Percentiles rank a stretch among this genome's conserved stretches.
phyloP scores from a whole-genome alignment of 1,284 basidiomycete genomes.

The Rhodotorula glutinis region DNA sequence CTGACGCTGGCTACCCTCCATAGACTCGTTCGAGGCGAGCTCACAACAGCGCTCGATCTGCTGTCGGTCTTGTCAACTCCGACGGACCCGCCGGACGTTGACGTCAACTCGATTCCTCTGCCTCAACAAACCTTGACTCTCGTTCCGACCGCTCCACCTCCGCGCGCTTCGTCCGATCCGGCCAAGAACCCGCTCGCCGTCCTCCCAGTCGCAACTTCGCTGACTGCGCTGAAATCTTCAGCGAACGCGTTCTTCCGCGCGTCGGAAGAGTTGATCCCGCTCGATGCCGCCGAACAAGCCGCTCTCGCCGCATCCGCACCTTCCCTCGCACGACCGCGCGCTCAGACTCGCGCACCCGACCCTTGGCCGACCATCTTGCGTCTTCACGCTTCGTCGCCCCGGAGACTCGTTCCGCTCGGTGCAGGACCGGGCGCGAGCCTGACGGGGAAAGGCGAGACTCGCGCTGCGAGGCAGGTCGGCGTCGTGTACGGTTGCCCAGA shows the following conservation, averaged over 20 bases:
- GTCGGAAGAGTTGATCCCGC: slow-evolving; percentile 28
- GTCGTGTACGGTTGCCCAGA: slow-evolving; percentile 32
- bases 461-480: slow-evolving; percentile 28
- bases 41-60: slow-evolving; percentile 35
- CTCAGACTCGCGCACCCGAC: slow-evolving; percentile 10
- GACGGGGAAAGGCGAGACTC: slow-evolving; percentile 25
- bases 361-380: slow-evolving; percentile 32
- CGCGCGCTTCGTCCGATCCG: slow-evolving; percentile 7
- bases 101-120: slow-evolving; percentile 29
- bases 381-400: slow-evolving; percentile 9
- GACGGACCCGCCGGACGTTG: slow-evolving; percentile 37
- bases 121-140: slow-evolving; percentile 30
- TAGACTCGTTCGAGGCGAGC: slow-evolving; percentile 34
- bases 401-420: slow-evolving; percentile 32
- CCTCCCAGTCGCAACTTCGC: slow-evolving; percentile 27
- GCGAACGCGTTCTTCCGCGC: slow-evolving; percentile 34
- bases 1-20: neutral
- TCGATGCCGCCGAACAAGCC: slow-evolving; percentile 11
- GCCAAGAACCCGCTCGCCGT: slow-evolving; percentile 15
- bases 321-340: neutral
- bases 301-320: neutral
- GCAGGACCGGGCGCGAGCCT: slow-evolving; percentile 26
- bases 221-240: slow-evolving; percentile 23
- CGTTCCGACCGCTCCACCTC: slow-evolving; percentile 15
- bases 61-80: slow-evolving; percentile 35